phyloP scores from a whole-genome alignment of 1,139 yeast species.

The Lizanozyma gosingica region DNA sequence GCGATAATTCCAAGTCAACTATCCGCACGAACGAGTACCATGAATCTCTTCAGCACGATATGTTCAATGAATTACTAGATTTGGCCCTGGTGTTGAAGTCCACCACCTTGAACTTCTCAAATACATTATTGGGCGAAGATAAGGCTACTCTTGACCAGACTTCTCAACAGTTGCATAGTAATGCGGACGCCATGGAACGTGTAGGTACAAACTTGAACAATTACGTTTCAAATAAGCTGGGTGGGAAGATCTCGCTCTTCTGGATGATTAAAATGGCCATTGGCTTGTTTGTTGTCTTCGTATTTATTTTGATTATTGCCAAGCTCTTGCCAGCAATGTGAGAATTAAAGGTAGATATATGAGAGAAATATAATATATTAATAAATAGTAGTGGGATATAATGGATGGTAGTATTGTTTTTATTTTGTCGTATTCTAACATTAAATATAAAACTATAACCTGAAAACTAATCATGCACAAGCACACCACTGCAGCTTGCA shows the following conservation, averaged over 20 bases:
- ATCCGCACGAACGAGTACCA: slow-evolving; percentile 23
- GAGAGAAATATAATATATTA: too few species aligned
- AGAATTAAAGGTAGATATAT: too few species aligned
- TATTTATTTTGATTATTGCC: slow-evolving; percentile 11
- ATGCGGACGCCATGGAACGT: slow-evolving; percentile 26
- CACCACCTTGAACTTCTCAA: slow-evolving; percentile 28
- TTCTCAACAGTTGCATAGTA: slow-evolving; percentile 27
- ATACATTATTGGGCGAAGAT: slow-evolving; percentile 27
- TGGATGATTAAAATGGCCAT: slow-evolving; percentile 23
- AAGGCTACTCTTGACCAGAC: slow-evolving; percentile 25
- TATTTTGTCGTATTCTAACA: too few species aligned
- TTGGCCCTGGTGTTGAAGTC: slow-evolving; percentile 27
- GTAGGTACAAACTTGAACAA: slow-evolving; percentile 32
- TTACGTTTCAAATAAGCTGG: slow-evolving; percentile 28
- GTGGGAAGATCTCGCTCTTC: slow-evolving; percentile 29
- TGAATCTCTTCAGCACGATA: slow-evolving; percentile 35
- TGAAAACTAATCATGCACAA: too few species aligned
- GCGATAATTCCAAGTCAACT: slow-evolving; percentile 8
- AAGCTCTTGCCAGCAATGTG: not conserved
- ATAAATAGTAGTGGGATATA: too few species aligned
- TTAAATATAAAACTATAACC: too few species aligned
- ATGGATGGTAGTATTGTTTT: too few species aligned
- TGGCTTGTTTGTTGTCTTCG: slow-evolving; percentile 16
- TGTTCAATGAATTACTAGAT: slow-evolving; percentile 28
- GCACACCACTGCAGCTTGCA: too few species aligned